These are phyloP conservation scores for Pythium catenulatum DNA, from an alignment of 352 stramenopile genomes.

Conservation along the genomic window DNA sequence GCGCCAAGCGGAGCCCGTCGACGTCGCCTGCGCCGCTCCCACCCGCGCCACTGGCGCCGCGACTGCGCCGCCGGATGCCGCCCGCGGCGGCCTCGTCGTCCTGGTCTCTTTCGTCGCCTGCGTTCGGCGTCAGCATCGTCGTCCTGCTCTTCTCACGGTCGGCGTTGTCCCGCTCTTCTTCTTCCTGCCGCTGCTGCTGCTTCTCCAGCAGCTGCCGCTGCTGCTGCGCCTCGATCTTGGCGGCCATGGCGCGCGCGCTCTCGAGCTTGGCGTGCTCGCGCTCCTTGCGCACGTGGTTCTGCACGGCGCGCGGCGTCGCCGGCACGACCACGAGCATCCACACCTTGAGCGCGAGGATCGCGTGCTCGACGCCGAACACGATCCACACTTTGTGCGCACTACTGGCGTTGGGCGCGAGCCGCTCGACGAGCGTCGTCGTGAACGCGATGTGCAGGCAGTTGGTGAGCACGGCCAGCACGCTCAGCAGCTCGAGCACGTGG, in stretches of 20 bases:
- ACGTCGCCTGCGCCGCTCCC: neutral
- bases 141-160: neutral
- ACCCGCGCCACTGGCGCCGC: neutral
- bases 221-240: slow-evolving; percentile 61
- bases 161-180: neutral
- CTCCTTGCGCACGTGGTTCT: slow-evolving; percentile 72
- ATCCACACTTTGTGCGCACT: slow-evolving; percentile 85
- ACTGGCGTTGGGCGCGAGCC: slow-evolving; percentile 62
- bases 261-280: slow-evolving; percentile 83
- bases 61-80: too few species aligned
- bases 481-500: slow-evolving; percentile 96
- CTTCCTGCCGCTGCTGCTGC: neutral
- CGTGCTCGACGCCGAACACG: slow-evolving; percentile 86
- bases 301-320: slow-evolving; percentile 74
- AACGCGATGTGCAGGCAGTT: slow-evolving; percentile 97
- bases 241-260: slow-evolving; percentile 80
- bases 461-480: slow-evolving; percentile 96
- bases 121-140: neutral
- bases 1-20: slow-evolving; percentile 9
- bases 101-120: too few species aligned
- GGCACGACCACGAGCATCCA: slow-evolving; percentile 81
- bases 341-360: slow-evolving; percentile 80
- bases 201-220: neutral
- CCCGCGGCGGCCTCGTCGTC: too few species aligned
- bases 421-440: slow-evolving; percentile 85